Evolutionary conservation across 192 early-diverging fungal genomes (phyloP), one percentile per base, ranked within the genome.

Genomic region (Radiomyces spectabilis): DNA sequence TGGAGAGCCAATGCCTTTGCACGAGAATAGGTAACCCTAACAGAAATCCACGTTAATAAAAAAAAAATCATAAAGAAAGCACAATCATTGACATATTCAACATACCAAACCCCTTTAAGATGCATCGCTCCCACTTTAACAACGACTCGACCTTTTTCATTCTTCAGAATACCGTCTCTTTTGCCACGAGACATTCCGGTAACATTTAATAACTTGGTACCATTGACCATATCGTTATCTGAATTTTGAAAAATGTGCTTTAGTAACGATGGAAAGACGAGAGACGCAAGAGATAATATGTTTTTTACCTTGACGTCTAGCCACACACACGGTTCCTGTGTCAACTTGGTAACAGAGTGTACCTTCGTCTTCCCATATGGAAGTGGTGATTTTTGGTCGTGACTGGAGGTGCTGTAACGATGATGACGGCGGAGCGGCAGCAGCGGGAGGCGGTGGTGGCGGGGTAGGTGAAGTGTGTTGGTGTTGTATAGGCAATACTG

Each of bases 311-410:
- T 79, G 67, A 59, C 86, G 69, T 59, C 86, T 71, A 15, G 86
- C 86, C 22, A 88, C 86, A 59, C 85, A 88, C 9, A 86, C 82
- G 1, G 83, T 82, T 63, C 78, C 75, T 45, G 77, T 81, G 64
- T 86, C 86, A 46, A 88, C 85, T 51, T 88, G 86, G 51, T 84
- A 88, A 41, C 84, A 84, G 33, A 85, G 60, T 15, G 86, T 88
- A 29, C 75, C 75, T 68, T 88, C 86, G 66, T 88, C 86, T 61
- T 88, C 86, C 86, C 86, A 88, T 51, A 88, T 69, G 32, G 82
- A 85, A 10, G 83, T 86, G 13, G 84, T 87, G 57, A 71, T 64
- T 60, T 54, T 76, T 41, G 62, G 74, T 33, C 57, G n/a, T n/a
- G n/a, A n/a, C n/a, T n/a, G n/a, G n/a, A n/a, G n/a, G n/a, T n/a